Evolutionary conservation across 73 alveolate species (phyloP), one percentile per base, ranked within the genome.

Genomic region (Breviolum minutum): DNA sequence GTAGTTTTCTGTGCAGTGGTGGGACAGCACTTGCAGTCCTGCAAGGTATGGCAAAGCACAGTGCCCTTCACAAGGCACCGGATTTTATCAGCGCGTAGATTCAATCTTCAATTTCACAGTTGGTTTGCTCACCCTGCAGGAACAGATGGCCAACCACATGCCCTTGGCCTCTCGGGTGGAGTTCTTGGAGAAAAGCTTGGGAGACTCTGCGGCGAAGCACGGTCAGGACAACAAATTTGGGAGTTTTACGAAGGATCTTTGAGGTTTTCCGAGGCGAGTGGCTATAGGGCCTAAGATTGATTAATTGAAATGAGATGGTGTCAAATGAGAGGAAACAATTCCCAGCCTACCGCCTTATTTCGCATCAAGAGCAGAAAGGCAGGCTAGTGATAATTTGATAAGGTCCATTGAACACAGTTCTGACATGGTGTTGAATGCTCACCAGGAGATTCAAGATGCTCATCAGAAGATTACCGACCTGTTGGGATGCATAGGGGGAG

Each of bases 191-290:
- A 77, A 91, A 22, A 54, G 60, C 63, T 24, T 91, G 79, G 97
- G 97, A 64, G 97, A 91, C 77, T 91, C 97, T 32, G 84, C 85
- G 22, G 76, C 62, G 6, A 91, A 91, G 83, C 97, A 91, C 64
- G 63, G 26, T 30, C 71, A 91, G 88, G 97, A 16, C 89, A 29
- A 24, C 29, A 17, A 9, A 48, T 8, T 27, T 22, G 64, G 86
- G 54, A 40, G 54, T 40, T 40, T 0, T 40, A 40, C 54, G 3
- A 40, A 40, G 54, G 3, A 40, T 40, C 54, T 0, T 3, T 40
- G 54, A 40, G 54, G 54, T 40, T 40, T 40, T 40, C 3, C 5
- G 54, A 40, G 54, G 54, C 54, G 5, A 2, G 54, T 40, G 54
- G 5, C 54, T 40, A 40, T 40, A 40, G 54, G 54, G 54, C 54